These are phyloP conservation scores for Cutaneotrichosporon dermatis DNA, from an alignment of 1,284 basidiomycete genomes.

Conservation along the genomic window DNA sequence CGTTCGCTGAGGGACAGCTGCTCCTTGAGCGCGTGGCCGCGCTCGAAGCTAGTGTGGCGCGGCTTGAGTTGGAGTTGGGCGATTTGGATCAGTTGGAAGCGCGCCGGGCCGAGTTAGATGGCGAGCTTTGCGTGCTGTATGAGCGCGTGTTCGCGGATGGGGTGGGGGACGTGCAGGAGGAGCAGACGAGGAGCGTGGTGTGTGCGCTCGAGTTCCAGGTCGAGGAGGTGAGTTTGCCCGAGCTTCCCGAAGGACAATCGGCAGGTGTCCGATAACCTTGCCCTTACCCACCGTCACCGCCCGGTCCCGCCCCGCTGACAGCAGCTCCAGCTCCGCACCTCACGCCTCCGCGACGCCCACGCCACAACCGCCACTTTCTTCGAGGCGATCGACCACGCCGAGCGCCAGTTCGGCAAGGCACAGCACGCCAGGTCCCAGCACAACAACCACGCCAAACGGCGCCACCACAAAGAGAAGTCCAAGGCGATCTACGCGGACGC, in stretches of 20 bases:
- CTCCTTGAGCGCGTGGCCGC: background rate
- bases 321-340: too few relatives aligned
- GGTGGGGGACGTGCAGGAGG: background rate
- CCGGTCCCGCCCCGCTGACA: too few relatives aligned
- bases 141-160: background rate
- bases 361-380: background rate
- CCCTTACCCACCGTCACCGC: too few relatives aligned
- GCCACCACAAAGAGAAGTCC: too few relatives aligned
- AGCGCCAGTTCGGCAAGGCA: background rate
- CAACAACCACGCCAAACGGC: too few relatives aligned
- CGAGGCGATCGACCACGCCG: background rate
- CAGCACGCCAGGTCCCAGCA: background rate
- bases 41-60: background rate
- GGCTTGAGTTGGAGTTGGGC: background rate
- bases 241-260: too few relatives aligned
- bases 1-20: background rate
- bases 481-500: background rate
- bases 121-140: background rate
- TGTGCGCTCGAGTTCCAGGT: background rate
- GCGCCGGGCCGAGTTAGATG: background rate
- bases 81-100: background rate
- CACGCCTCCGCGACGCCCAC: background rate
- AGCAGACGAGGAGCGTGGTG: background rate
- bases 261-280: too few relatives aligned
- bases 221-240: background rate